Evolutionary conservation across 2,329 filamentous ascomycete genomes (phyloP).

Genomic region (Pseudogymnoascus sp.): DNA sequence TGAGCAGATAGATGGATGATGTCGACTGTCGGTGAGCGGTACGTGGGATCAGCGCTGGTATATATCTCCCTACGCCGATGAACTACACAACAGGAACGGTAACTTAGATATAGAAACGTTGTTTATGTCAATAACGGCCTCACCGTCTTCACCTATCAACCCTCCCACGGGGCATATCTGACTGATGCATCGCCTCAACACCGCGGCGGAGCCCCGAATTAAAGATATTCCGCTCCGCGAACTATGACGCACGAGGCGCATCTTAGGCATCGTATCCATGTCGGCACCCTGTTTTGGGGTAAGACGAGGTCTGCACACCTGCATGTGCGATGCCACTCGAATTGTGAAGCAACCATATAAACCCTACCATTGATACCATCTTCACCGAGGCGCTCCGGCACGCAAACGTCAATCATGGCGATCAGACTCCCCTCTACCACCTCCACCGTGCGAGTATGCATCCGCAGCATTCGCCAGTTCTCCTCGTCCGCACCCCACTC

Average conservation of each 20-base stretch:
- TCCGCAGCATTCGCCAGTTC: constrained; percentile 5
- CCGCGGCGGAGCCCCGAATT: not conserved
- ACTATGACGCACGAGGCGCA: constrained; percentile 7
- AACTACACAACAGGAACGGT: not conserved
- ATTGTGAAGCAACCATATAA: constrained; percentile 6
- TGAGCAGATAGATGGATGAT: not conserved
- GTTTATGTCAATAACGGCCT: not conserved
- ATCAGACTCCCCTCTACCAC: not conserved
- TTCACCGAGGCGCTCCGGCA: not conserved
- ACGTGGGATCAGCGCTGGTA: not conserved
- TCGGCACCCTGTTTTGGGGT: not conserved
- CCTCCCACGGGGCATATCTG: not conserved
- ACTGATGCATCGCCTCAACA: not conserved
- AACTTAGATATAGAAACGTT: not conserved
- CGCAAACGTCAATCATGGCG: not conserved
- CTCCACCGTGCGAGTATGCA: not conserved
- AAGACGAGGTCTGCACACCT: not conserved
- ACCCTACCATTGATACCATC: not conserved
- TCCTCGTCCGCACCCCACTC: constrained; percentile 13
- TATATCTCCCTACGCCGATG: not conserved
- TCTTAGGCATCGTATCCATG: not conserved
- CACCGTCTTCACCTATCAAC: constrained; percentile 8
- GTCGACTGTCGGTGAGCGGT: not conserved
- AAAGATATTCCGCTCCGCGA: constrained; percentile 7
- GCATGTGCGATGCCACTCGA: not conserved